Conservation (phyloP, 1,284 basidiomycete genomes). For the Austroboletus novae-zelandiae region DNA sequence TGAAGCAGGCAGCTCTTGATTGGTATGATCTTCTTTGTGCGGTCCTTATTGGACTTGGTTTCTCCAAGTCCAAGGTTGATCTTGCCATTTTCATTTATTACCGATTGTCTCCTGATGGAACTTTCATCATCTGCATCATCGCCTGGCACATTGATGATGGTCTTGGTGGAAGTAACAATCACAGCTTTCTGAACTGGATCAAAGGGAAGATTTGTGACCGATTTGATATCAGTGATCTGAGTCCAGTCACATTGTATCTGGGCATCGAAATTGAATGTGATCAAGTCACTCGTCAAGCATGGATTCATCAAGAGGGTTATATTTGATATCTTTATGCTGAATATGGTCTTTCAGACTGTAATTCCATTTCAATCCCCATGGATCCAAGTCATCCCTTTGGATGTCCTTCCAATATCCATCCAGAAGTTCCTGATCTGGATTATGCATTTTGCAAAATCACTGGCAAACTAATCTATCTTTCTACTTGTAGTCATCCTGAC, state of each 20-base stretch:
- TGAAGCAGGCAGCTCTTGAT: slow-evolving; percentile 8
- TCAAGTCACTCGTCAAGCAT: fast-evolving
- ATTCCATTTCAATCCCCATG: slow-evolving; percentile 2
- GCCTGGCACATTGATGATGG: slow-evolving; percentile 12
- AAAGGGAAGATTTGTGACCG: neutral
- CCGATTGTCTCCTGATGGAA: no score
- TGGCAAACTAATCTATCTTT: slow-evolving; percentile 5
- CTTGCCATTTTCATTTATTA: slow-evolving; percentile 4
- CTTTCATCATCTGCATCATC: slow-evolving; percentile 14
- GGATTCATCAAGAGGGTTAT: slow-evolving; percentile 13
- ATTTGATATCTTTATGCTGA: neutral
- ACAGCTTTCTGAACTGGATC: neutral
- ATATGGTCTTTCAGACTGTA: neutral
- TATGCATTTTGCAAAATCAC: neutral
- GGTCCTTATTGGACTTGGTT: neutral
- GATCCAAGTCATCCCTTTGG: slow-evolving; percentile 5
- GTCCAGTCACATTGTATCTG: slow-evolving; percentile 3
- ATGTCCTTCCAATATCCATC: neutral
- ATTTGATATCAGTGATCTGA: slow-evolving; percentile 10
- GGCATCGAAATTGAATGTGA: slow-evolving; percentile 6
- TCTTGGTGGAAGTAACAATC: neutral
- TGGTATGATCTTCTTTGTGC: slow-evolving; percentile 8
- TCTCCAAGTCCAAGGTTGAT: neutral
- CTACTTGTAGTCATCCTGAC: neutral
- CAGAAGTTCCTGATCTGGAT: neutral